These are phyloP conservation scores for Cladophialophora psammophila DNA, from an alignment of 2,329 filamentous ascomycete species.

Conservation along the genomic window DNA sequence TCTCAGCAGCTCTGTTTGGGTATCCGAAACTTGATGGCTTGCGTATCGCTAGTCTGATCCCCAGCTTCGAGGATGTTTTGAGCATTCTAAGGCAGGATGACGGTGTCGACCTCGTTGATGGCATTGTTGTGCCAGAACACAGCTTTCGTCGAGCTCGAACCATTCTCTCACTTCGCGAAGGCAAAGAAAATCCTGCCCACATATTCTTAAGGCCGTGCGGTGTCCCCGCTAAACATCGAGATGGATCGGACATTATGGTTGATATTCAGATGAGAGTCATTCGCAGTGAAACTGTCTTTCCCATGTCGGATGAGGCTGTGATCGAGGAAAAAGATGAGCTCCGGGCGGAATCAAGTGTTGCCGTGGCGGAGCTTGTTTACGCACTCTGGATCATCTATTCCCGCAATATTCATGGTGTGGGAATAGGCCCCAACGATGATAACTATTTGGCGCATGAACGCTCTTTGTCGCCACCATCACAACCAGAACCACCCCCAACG, in stretches of 20 bases:
- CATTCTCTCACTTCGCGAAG: slow-evolving; percentile 81
- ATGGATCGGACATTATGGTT: slow-evolving; percentile 89
- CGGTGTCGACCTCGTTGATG: slow-evolving; percentile 80
- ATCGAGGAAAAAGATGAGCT: slow-evolving; percentile 68
- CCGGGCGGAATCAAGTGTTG: slow-evolving; percentile 53
- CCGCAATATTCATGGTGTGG: slow-evolving; percentile 82
- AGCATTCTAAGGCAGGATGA: slow-evolving; percentile 85
- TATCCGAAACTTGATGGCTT: slow-evolving; percentile 83
- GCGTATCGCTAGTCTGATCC: slow-evolving; percentile 79
- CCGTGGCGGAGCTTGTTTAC: slow-evolving; percentile 82
- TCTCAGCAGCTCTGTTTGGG: slow-evolving; percentile 90
- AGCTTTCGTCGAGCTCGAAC: slow-evolving; percentile 90
- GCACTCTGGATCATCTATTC: slow-evolving; percentile 98
- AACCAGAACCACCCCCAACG: slow-evolving; percentile 79
- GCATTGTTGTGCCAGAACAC: slow-evolving; percentile 96
- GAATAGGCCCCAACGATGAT: slow-evolving; percentile 65
- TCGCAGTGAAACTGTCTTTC: slow-evolving; percentile 77
- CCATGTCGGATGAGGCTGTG: slow-evolving; percentile 66
- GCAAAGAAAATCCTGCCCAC: slow-evolving; percentile 76
- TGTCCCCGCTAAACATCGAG: slow-evolving; percentile 82
- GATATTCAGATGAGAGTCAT: slow-evolving; percentile 97
- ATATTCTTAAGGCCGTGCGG: slow-evolving; percentile 86
- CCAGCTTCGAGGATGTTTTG: slow-evolving; percentile 84
- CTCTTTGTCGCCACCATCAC: slow-evolving; percentile 74
- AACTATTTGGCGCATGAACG: slow-evolving; percentile 63